Conservation (phyloP, 768 basidiomycete genomes). For the Ephemerocybe angulata region DNA sequence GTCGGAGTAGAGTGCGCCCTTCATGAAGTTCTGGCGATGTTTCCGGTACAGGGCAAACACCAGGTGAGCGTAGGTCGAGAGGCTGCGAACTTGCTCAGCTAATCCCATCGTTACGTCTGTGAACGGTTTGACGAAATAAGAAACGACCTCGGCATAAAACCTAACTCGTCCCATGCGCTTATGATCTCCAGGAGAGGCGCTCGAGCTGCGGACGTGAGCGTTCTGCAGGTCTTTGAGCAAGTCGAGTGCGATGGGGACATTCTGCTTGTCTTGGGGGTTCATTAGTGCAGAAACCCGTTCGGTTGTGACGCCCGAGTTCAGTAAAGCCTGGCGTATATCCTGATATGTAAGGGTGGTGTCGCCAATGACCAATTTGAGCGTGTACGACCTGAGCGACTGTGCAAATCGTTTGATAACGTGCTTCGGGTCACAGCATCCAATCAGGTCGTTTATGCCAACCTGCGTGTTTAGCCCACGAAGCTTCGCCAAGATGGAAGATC, state of each 20-base stretch:
- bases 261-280: slow-evolving; percentile 6
- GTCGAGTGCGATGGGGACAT: background rate
- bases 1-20: slow-evolving; percentile 22
- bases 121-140: background rate
- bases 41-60: slow-evolving; percentile 8
- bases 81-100: background rate
- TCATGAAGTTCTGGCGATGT: slow-evolving; percentile 1
- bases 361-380: slow-evolving; percentile 10
- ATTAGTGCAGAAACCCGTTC: slow-evolving; percentile 12
- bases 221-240: background rate
- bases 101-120: background rate
- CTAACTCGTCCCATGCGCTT: background rate
- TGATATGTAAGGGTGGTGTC: slow-evolving; percentile 8
- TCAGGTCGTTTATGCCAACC: slow-evolving; percentile 14
- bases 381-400: slow-evolving; percentile 13
- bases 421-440: slow-evolving; percentile 20
- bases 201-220: background rate
- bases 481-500: slow-evolving; percentile 6
- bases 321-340: slow-evolving; percentile 9
- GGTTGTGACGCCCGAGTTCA: background rate
- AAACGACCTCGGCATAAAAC: background rate
- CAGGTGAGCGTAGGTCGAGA: background rate
- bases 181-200: background rate
- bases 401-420: slow-evolving; percentile 23
- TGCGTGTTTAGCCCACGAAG: slow-evolving; percentile 21